Percentiles rank a stretch among this genome's conserved stretches.
Conservation (phyloP, 176 grass and related monocot species). For the Bonia amplexicaulis region DNA sequence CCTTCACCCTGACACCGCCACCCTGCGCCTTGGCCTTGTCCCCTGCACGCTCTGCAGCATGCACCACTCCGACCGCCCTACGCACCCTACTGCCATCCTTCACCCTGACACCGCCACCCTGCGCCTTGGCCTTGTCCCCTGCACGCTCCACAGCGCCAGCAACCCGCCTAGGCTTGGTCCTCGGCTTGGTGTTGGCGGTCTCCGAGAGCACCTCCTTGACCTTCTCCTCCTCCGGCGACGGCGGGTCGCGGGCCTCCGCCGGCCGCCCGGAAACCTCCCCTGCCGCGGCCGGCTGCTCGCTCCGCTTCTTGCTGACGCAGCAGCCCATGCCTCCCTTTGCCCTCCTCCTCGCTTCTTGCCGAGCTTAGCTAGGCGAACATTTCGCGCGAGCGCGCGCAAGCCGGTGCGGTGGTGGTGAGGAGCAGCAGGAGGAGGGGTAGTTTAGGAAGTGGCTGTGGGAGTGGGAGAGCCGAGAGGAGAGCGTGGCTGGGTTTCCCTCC, state of each 20-base stretch:
- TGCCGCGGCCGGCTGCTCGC: not conserved
- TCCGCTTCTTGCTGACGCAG: conserved; percentile 46
- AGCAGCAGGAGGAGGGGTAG: not conserved
- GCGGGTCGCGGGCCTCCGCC: conserved; percentile 35
- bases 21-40: too few species aligned
- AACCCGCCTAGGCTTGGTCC: conserved; percentile 18
- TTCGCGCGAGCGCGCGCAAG: not conserved
- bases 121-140: conserved; percentile 10
- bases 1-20: too few species aligned
- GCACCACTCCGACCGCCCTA: not conserved
- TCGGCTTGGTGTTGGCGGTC: conserved; percentile 43
- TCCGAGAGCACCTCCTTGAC: conserved; percentile 97
- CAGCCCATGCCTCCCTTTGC: conserved; percentile 34
- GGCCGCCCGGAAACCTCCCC: not conserved
- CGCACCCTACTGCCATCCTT: conserved; percentile 9
- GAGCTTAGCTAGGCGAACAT: conserved; percentile 16
- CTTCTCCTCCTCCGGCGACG: conserved; percentile 68
- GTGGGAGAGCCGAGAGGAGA: not conserved
- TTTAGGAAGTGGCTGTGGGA: not conserved
- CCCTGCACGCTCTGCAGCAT: not conserved
- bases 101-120: conserved; percentile 13
- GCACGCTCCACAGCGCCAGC: conserved; percentile 19
- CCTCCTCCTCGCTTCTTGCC: not conserved
- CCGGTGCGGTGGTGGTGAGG: not conserved
- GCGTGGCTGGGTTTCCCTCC: conserved; percentile 49